Evolutionary conservation across 176 grass and related monocot genomes (phyloP).

Genomic region (Thinopyrum elongatum): DNA sequence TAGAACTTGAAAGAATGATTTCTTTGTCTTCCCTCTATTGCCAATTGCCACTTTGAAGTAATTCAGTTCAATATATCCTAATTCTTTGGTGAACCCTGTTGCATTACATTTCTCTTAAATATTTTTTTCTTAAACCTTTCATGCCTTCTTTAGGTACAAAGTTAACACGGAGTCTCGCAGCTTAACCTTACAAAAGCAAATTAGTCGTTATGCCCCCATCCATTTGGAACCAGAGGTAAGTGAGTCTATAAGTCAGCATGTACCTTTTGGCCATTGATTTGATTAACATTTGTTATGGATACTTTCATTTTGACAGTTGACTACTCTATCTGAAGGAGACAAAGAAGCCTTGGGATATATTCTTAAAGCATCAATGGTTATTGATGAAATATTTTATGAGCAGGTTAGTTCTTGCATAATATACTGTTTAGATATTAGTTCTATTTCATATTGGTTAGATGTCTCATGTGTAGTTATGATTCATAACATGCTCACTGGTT

Average conservation of each 20-base stretch:
- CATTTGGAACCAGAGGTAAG: constrained; percentile 75
- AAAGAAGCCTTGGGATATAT: constrained; percentile 74
- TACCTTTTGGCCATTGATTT: constrained; percentile 22
- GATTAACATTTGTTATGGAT: neutral
- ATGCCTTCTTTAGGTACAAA: constrained; percentile 66
- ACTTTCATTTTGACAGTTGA: constrained; percentile 53
- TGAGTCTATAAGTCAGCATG: constrained; percentile 11
- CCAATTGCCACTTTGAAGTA: constrained; percentile 1
- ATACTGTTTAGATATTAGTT: constrained; percentile 1
- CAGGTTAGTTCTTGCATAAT: constrained; percentile 52
- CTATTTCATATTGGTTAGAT: constrained; percentile 30
- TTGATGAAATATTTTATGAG: constrained; percentile 90
- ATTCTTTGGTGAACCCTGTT: neutral
- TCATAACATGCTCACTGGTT: constrained; percentile 18
- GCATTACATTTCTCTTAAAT: neutral
- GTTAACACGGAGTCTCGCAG: constrained; percentile 57
- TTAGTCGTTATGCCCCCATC: constrained; percentile 71
- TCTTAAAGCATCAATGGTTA: constrained; percentile 74
- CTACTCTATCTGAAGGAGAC: constrained; percentile 74
- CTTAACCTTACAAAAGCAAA: constrained; percentile 82
- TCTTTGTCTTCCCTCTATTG: neutral
- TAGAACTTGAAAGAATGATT: neutral
- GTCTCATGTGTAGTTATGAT: constrained; percentile 9
- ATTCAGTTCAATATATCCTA: constrained; percentile 17
- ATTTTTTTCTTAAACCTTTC: constrained; percentile 26